phyloP scores from a whole-genome alignment of 495 filamentous ascomycete genomes.

The Xylaria palmicola region DNA sequence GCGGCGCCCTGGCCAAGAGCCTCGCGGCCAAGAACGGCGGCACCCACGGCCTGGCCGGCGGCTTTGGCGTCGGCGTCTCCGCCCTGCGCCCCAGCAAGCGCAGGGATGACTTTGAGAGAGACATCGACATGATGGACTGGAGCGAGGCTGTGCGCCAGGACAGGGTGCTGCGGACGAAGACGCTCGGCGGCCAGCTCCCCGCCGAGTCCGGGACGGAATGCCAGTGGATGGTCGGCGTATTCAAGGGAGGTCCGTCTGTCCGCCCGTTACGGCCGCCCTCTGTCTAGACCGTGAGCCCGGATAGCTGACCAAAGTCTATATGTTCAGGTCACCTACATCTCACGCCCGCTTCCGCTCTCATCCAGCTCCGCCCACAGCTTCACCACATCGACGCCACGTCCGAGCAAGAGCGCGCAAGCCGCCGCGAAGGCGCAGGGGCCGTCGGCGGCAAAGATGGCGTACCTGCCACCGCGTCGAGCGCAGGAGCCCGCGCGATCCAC shows the following conservation, averaged over 20 bases:
- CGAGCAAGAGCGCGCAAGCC: constrained; percentile 43
- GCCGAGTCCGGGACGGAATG: constrained; percentile 36
- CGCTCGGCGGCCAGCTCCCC: constrained; percentile 41
- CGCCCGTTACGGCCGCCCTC: no score
- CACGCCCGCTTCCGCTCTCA: constrained; percentile 43
- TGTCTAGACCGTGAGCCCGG: not conserved
- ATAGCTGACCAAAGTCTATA: not conserved
- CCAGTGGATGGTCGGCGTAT: constrained; percentile 49
- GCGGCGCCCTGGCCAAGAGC: constrained; percentile 39
- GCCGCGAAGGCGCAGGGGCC: constrained; percentile 22
- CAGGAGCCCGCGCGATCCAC: constrained; percentile 43
- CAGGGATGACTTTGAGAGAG: constrained; percentile 26
- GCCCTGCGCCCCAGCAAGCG: constrained; percentile 22
- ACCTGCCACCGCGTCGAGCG: constrained; percentile 8
- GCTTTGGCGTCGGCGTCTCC: constrained; percentile 43
- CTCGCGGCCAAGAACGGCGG: constrained; percentile 47
- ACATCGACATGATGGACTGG: constrained; percentile 40
- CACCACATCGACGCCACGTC: constrained; percentile 49
- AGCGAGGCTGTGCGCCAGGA: constrained; percentile 44
- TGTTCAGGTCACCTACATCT: constrained; percentile 46
- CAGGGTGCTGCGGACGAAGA: constrained; percentile 45
- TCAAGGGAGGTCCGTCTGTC: constrained; percentile 42
- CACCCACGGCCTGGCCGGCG: constrained; percentile 45
- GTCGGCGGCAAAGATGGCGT: constrained; percentile 6
- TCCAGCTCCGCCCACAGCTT: constrained; percentile 46